Evolutionary conservation across 2,329 filamentous ascomycete genomes (phyloP).

Genomic region (Chalara sp.): DNA sequence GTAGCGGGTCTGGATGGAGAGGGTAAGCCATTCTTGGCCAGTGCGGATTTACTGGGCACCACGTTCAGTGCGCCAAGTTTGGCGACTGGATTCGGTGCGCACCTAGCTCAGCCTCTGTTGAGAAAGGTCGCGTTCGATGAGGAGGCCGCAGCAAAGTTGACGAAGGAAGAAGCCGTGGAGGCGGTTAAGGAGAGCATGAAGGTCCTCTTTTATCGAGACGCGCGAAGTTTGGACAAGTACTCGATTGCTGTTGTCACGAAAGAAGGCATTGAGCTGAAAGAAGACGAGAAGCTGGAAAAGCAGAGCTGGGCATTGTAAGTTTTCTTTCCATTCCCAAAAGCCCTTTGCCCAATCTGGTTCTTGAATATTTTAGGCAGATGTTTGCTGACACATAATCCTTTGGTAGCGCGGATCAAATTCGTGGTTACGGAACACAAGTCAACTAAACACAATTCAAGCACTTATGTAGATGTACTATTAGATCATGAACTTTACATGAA

Average conservation of each 20-base stretch:
- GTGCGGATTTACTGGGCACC: conserved; percentile 85
- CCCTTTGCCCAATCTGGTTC: neutral
- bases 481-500: conserved; percentile 5
- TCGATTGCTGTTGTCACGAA: conserved; percentile 85
- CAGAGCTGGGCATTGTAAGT: conserved; percentile 88
- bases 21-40: conserved; percentile 80
- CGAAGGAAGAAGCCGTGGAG: conserved; percentile 70
- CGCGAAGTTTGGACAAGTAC: conserved; percentile 84
- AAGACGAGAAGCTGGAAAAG: conserved; percentile 81
- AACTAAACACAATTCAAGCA: conserved; percentile 27
- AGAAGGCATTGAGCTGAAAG: conserved; percentile 78
- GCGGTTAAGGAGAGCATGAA: conserved; percentile 94
- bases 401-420: conserved; percentile 71
- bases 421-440: conserved; percentile 85
- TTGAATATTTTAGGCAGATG: conserved; percentile 4
- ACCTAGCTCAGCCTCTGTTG: conserved; percentile 89
- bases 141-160: conserved; percentile 63
- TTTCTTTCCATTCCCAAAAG: neutral
- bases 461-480: conserved; percentile 22
- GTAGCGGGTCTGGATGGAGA: conserved; percentile 82
- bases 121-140: conserved; percentile 80
- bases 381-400: conserved; percentile 5
- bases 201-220: conserved; percentile 95
- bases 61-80: conserved; percentile 84
- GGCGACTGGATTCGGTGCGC: conserved; percentile 88